phyloP scores from a whole-genome alignment of 768 basidiomycete species.

The Boletus subparvulus region DNA sequence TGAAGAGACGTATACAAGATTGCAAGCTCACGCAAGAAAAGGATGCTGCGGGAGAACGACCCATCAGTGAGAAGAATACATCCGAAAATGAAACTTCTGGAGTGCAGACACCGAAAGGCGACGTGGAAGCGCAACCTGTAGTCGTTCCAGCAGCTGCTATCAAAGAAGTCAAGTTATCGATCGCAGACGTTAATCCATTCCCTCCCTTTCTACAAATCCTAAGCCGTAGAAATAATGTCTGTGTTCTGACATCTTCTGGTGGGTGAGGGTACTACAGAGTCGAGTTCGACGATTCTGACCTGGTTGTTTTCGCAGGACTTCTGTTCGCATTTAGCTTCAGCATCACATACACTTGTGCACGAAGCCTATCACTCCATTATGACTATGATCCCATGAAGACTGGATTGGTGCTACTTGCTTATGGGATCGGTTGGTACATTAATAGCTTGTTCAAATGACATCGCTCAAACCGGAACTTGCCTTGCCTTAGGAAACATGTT shows the following conservation, averaged over 20 bases:
- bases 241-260: constrained; percentile 45
- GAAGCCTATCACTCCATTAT: constrained; percentile 67
- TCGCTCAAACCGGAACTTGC: not conserved
- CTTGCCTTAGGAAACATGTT: constrained; percentile 41
- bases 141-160: constrained; percentile 10
- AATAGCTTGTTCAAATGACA: not conserved
- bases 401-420: constrained; percentile 76
- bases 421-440: constrained; percentile 56
- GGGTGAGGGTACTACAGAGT: constrained; percentile 26
- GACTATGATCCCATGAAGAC: constrained; percentile 68
- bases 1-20: constrained; percentile 43
- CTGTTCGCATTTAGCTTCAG: constrained; percentile 70
- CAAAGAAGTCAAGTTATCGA: constrained; percentile 50
- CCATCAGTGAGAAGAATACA: constrained; percentile 5
- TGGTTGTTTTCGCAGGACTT: constrained; percentile 44
- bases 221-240: constrained; percentile 62
- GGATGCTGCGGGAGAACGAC: constrained; percentile 5
- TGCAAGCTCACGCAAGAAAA: constrained; percentile 18
- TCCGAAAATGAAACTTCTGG: not conserved
- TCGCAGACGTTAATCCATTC: constrained; percentile 73
- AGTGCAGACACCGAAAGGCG: constrained; percentile 12
- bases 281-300: not conserved
- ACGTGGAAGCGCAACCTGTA: constrained; percentile 26
- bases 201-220: constrained; percentile 61
- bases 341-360: constrained; percentile 71